These are phyloP conservation scores for Scheffersomyces stipitis DNA, from an alignment of 805 yeast species.

Conservation along the genomic window DNA sequence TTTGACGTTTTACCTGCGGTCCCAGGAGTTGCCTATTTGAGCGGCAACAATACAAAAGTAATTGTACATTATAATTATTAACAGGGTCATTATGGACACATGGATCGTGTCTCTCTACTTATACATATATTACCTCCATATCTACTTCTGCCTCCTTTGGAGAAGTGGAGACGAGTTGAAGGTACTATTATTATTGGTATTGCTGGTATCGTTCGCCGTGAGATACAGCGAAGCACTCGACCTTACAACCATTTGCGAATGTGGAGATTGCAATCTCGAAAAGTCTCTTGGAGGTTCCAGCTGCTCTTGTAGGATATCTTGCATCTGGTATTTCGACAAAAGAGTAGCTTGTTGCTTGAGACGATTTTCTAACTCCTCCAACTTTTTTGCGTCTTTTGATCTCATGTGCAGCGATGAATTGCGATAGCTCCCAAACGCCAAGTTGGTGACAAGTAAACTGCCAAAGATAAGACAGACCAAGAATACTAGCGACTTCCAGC, in stretches of 20 bases:
- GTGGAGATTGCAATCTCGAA: neutral
- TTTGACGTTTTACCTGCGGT: no score
- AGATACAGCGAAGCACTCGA: neutral
- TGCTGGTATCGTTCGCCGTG: no score
- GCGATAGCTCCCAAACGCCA: slow-evolving; percentile 44
- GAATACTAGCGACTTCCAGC: slow-evolving; percentile 63
- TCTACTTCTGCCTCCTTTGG: no score
- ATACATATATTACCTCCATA: no score
- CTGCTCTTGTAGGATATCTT: neutral
- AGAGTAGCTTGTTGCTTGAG: neutral
- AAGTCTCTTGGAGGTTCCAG: neutral
- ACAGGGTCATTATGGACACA: no score
- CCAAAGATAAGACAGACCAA: slow-evolving; percentile 49
- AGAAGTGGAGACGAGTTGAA: neutral
- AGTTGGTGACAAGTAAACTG: slow-evolving; percentile 50
- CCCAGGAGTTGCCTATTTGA: no score
- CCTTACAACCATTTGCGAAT: neutral
- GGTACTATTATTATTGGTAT: neutral
- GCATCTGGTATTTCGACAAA: neutral
- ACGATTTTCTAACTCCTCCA: neutral
- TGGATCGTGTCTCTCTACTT: no score
- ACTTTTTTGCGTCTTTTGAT: slow-evolving; percentile 1
- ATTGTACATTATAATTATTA: no score
- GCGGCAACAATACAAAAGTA: no score
- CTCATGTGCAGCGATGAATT: slow-evolving; percentile 8